phyloP scores from a whole-genome alignment of 768 basidiomycete species.

The Steccherinum ochraceum region DNA sequence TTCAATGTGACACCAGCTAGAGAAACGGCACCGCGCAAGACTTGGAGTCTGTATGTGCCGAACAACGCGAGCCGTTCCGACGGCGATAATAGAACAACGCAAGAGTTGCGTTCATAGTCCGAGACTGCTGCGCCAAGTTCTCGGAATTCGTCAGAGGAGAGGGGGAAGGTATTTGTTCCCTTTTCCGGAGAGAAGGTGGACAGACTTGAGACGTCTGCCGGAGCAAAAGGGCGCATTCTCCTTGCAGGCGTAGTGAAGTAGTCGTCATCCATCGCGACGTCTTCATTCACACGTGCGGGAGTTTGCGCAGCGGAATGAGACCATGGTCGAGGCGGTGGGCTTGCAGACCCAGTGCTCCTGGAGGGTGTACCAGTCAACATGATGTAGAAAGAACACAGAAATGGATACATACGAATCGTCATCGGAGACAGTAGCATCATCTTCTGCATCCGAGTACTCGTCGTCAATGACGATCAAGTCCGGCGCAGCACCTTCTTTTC shows the following conservation, averaged over 20 bases:
- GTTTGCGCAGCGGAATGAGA: constrained; percentile 46
- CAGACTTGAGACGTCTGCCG: constrained; percentile 14
- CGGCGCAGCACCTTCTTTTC: constrained; percentile 22
- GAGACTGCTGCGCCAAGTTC: background rate
- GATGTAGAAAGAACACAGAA: no score
- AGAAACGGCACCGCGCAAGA: constrained; percentile 56
- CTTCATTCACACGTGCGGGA: no score
- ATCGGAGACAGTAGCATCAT: constrained; percentile 13
- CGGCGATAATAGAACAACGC: constrained; percentile 38
- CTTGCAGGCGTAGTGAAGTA: background rate
- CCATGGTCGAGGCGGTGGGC: constrained; percentile 35
- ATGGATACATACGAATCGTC: constrained; percentile 22
- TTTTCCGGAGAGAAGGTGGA: constrained; percentile 46
- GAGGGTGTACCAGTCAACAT: background rate
- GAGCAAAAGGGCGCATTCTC: constrained; percentile 10
- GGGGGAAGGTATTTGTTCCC: constrained; percentile 39
- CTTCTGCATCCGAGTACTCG: constrained; percentile 20
- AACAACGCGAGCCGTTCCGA: constrained; percentile 58
- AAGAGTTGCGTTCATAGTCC: constrained; percentile 19
- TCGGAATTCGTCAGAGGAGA: constrained; percentile 34
- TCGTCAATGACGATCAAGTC: constrained; percentile 21
- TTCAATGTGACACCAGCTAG: constrained; percentile 49
- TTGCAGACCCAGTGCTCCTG: constrained; percentile 5
- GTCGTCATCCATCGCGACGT: constrained; percentile 27
- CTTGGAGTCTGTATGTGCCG: constrained; percentile 55